Evolutionary conservation across 75 land plant species (phyloP), one percentile per base, ranked within the genome.

Genomic region (Azolla pinnata): DNA sequence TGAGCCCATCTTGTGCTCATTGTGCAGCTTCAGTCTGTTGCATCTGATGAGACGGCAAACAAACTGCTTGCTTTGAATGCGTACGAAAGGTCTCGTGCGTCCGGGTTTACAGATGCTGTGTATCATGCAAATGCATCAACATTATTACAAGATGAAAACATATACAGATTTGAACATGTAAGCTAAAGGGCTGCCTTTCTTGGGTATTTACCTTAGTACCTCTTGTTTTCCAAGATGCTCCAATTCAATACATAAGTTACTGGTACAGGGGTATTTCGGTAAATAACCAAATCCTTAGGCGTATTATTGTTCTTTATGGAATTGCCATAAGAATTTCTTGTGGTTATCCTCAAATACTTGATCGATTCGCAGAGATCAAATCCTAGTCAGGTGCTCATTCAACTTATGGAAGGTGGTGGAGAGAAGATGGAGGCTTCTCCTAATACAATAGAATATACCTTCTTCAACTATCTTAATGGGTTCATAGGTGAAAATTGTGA

Each of bases 81-180:
- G 18, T 93, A 93, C 75, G 98, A 93, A 63, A 71, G 73, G n/a
- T 77, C 77, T 47, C 80, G 90, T 61, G 74, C 64, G 24, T 79
- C 54, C 5, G 29, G 29, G 24, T 81, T 81, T 73, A 56, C 74
- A 44, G 98, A 93, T 69, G 31, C 56, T 3, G 85, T 93, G 34
- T 85, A 89, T 73, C 76, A 83, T 67, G 98, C 88, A 54, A 84
- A 93, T 72, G 83, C 96, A 0, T 81, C 86, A 54, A 78, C 83
- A 31, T 78, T 89, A 50, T 76, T 83, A 23, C 90, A 83, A 72
- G 96, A 89, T 52, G 90, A 86, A 58, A 85, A 66, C 56, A 71
- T 86, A 14, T 93, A 89, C 61, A 77, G 96, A 18, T 76, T 88
- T 59, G 90, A 89, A 79, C 72, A 82, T 81, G 83, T 89, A 86